Conservation (phyloP, 202 grass and related monocot species). For the Musa balbisiana region DNA sequence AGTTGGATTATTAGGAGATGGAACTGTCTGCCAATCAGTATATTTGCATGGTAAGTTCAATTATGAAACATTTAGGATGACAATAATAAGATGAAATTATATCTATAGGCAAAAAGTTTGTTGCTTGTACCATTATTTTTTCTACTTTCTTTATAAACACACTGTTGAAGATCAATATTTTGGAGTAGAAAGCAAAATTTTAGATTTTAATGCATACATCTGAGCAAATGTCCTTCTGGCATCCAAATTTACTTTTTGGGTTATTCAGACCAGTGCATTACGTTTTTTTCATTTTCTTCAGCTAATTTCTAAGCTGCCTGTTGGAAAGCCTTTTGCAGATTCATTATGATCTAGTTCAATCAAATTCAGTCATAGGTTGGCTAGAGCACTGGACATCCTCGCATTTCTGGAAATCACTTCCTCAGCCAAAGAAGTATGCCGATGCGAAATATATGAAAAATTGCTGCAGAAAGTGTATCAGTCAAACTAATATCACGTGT, state of each 20-base stretch:
- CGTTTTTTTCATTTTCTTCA: background rate
- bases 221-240: too few species aligned
- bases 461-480: constrained; percentile 17
- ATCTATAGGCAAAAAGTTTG: too few species aligned
- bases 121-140: too few species aligned
- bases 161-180: too few species aligned
- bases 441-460: constrained; percentile 15
- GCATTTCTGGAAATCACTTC: constrained; percentile 17
- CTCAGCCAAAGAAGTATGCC: background rate
- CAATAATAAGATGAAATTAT: too few species aligned
- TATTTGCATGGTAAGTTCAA: background rate
- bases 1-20: background rate
- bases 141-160: too few species aligned
- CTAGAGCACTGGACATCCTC: constrained; percentile 31
- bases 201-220: too few species aligned
- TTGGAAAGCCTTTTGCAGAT: constrained; percentile 23
- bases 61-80: background rate
- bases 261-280: too few species aligned
- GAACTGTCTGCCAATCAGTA: background rate
- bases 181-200: too few species aligned
- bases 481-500: constrained; percentile 1
- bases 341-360: constrained; percentile 26
- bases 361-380: constrained; percentile 35
- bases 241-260: too few species aligned
- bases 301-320: constrained; percentile 18